phyloP scores from a whole-genome alignment of 2,329 filamentous ascomycete genomes.

The Aspergillus quadricinctus region DNA sequence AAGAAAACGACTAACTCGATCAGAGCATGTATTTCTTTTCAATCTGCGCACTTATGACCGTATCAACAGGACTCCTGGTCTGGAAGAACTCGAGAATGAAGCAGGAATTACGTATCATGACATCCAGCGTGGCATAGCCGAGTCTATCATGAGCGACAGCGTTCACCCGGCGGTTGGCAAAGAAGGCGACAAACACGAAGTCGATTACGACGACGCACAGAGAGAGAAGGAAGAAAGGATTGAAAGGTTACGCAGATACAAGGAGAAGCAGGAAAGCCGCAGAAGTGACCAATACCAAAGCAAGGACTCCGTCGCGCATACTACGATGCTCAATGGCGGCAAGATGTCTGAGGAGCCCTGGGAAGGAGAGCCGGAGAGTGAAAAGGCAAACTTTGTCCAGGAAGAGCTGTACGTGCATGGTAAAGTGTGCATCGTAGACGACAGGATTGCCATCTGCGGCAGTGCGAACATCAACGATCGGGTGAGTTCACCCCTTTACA shows the following conservation, averaged over 20 bases:
- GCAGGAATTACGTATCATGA: conserved; percentile 82
- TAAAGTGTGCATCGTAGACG: conserved; percentile 79
- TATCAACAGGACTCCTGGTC: conserved; percentile 71
- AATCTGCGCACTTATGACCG: conserved; percentile 91
- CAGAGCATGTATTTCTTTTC: conserved; percentile 84
- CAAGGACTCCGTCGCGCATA: conserved; percentile 63
- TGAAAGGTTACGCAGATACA: conserved; percentile 29
- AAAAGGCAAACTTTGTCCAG: conserved; percentile 85
- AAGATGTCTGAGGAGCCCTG: conserved; percentile 66
- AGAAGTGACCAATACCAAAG: conserved; percentile 22
- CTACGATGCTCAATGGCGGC: conserved; percentile 71
- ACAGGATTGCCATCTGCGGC: conserved; percentile 75
- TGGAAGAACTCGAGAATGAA: conserved; percentile 71
- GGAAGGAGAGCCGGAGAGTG: conserved; percentile 69
- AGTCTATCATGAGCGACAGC: conserved; percentile 76
- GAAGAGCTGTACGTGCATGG: conserved; percentile 95
- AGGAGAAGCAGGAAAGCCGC: conserved; percentile 17
- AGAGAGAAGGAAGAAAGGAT: conserved; percentile 43
- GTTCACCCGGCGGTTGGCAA: conserved; percentile 51
- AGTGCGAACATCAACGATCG: conserved; percentile 66
- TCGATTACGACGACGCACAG: conserved; percentile 30
- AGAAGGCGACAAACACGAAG: conserved; percentile 45
- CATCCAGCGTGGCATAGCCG: conserved; percentile 80
- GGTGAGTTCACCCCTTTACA: conserved; percentile 26
- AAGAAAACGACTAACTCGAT: conserved; percentile 34